These are phyloP conservation scores for Geranium rotundifolium DNA, from an alignment of 345 rosid species.

Conservation along the genomic window DNA sequence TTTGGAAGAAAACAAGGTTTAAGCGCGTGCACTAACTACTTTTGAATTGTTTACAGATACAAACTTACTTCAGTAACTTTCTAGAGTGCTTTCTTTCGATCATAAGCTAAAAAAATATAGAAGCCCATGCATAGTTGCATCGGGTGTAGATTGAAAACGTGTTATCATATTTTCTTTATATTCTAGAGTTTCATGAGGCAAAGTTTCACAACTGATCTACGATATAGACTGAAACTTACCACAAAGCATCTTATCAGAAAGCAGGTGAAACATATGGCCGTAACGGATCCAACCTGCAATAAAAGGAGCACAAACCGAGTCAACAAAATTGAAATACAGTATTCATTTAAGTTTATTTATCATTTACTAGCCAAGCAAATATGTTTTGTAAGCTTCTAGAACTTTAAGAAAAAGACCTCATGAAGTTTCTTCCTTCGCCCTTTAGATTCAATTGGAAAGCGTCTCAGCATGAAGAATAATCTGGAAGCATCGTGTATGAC, in stretches of 20 bases:
- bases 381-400: background rate
- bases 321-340: background rate
- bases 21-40: too few relatives aligned
- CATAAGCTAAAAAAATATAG: too few relatives aligned
- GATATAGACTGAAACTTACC: constrained; percentile 34
- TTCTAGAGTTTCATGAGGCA: background rate
- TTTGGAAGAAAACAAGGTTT: background rate
- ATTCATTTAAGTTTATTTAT: too few relatives aligned
- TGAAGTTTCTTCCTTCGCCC: constrained; percentile 97
- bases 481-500: constrained; percentile 24
- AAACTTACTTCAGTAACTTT: too few relatives aligned
- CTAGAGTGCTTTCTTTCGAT: too few relatives aligned
- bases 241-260: constrained; percentile 84
- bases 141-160: too few relatives aligned
- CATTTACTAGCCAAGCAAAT: too few relatives aligned
- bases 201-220: background rate
- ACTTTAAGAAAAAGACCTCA: constrained; percentile 46
- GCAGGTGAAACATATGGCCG: constrained; percentile 93
- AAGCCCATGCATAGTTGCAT: too few relatives aligned
- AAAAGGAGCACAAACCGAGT: constrained; percentile 8
- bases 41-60: too few relatives aligned
- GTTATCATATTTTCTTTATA: background rate
- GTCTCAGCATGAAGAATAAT: constrained; percentile 87
- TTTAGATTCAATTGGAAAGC: constrained; percentile 95
- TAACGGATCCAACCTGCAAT: constrained; percentile 91